Evolutionary conservation across 148 eudicot species (phyloP).

Genomic region (Silene latifolia): DNA sequence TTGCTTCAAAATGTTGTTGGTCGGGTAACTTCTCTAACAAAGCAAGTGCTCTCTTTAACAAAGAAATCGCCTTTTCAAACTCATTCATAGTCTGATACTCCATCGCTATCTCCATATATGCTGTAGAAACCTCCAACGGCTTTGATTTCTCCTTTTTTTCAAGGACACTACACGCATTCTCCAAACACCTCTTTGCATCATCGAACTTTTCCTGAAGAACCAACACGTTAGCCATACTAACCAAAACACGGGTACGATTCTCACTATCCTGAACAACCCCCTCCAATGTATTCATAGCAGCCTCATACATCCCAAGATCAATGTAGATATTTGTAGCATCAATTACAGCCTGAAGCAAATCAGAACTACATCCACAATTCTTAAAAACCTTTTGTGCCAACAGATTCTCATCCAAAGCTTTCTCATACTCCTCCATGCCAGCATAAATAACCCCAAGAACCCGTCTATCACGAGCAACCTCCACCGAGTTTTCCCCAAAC

Average conservation of each 20-base stretch:
- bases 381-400: constrained; percentile 70
- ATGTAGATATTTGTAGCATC: constrained; percentile 92
- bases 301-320: constrained; percentile 68
- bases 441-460: constrained; percentile 78
- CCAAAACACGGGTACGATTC: constrained; percentile 61
- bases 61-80: constrained; percentile 68
- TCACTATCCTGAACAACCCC: constrained; percentile 64
- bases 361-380: constrained; percentile 70
- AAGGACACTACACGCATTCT: constrained; percentile 59
- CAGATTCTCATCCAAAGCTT: constrained; percentile 75
- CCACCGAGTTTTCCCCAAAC: constrained; percentile 77
- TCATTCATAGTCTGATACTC: constrained; percentile 86
- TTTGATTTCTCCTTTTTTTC: constrained; percentile 56
- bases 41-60: constrained; percentile 59
- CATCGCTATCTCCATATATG: constrained; percentile 84
- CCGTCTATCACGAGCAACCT: constrained; percentile 87
- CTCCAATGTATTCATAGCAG: constrained; percentile 60
- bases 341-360: constrained; percentile 75
- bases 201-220: constrained; percentile 63
- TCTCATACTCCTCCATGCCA: constrained; percentile 84
- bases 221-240: constrained; percentile 83
- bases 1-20: constrained; percentile 78
- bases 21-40: constrained; percentile 74
- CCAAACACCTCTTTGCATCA: constrained; percentile 75
- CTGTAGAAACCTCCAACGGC: constrained; percentile 64